Conservation (phyloP, 1,284 basidiomycete species). For the Cutaneotrichosporon mucoides region DNA sequence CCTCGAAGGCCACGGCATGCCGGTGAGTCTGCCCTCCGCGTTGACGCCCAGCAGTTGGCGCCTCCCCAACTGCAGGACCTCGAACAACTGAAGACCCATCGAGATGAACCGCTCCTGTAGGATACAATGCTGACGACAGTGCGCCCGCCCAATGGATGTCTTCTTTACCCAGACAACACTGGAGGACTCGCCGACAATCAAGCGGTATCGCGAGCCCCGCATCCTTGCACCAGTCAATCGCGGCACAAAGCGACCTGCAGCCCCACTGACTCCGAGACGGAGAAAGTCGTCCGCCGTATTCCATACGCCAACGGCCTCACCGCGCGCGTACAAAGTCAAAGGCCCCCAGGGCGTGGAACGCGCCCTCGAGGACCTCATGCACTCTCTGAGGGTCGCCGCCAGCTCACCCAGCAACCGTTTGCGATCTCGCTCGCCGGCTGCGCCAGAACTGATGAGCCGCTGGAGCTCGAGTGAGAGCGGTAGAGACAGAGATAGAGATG, state of each 20-base stretch:
- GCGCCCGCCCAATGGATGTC: not conserved
- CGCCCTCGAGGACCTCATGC: conserved; percentile 1
- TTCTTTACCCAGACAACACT: not conserved
- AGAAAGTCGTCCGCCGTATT: not conserved
- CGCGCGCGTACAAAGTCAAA: not conserved
- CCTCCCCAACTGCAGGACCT: no score
- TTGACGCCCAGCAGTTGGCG: no score
- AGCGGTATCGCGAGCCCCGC: not conserved
- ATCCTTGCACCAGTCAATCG: not conserved
- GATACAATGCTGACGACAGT: not conserved
- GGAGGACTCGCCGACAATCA: not conserved
- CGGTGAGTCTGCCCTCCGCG: not conserved
- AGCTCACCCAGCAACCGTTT: not conserved
- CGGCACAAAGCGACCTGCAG: not conserved
- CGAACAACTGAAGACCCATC: no score
- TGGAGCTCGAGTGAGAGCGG: conserved; percentile 1
- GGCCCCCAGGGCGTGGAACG: not conserved
- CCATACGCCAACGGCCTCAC: not conserved
- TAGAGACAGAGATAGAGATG: not conserved
- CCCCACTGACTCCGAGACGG: not conserved
- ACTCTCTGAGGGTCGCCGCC: not conserved
- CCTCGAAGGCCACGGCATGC: conserved; percentile 1
- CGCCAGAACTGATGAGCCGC: not conserved
- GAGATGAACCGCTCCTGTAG: no score
- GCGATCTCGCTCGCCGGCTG: not conserved